A percentile compares a stretch with the other conserved stretches of the same genome.
Conservation (phyloP, 495 filamentous ascomycete species). For the Amniculicola lignicola region DNA sequence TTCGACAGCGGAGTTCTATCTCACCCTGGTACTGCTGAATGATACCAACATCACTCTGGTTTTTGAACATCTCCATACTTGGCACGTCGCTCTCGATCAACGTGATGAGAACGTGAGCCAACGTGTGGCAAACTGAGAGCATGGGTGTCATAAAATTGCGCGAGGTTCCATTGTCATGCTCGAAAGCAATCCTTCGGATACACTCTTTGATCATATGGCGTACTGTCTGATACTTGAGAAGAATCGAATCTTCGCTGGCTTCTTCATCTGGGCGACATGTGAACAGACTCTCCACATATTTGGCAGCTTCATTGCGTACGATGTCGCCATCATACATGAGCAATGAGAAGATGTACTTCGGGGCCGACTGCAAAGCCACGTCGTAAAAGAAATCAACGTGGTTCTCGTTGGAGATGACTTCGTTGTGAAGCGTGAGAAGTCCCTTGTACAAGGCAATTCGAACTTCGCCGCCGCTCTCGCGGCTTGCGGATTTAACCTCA, state of each 20-base stretch:
- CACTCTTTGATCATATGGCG: conserved; percentile 6
- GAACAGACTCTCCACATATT: conserved; percentile 17
- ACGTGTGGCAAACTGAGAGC: conserved; percentile 2
- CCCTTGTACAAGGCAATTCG: conserved; percentile 23
- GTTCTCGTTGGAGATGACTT: conserved; percentile 5
- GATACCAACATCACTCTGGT: neutral
- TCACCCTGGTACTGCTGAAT: conserved; percentile 6
- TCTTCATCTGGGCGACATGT: conserved; percentile 1
- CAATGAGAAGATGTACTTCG: conserved; percentile 9
- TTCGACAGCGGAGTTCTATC: neutral
- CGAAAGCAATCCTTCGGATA: conserved; percentile 3
- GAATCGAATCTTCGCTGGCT: neutral
- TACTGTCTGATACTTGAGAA: conserved; percentile 9
- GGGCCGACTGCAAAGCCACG: conserved; percentile 2
- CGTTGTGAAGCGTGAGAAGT: conserved; percentile 13
- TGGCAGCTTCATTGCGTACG: conserved; percentile 10
- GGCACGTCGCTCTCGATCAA: conserved; percentile 8
- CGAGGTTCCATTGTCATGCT: conserved; percentile 15
- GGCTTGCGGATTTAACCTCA: conserved; percentile 8
- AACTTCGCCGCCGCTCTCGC: conserved; percentile 11
- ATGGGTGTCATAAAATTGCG: conserved; percentile 26
- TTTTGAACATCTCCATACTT: conserved; percentile 9
- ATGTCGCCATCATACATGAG: conserved; percentile 30
- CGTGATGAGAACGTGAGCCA: conserved; percentile 3
- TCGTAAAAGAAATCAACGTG: conserved; percentile 22